Base-by-base conservation (phyloP, 2,329 filamentous ascomycete species). In the Westerdykella aurantiaca region DNA sequence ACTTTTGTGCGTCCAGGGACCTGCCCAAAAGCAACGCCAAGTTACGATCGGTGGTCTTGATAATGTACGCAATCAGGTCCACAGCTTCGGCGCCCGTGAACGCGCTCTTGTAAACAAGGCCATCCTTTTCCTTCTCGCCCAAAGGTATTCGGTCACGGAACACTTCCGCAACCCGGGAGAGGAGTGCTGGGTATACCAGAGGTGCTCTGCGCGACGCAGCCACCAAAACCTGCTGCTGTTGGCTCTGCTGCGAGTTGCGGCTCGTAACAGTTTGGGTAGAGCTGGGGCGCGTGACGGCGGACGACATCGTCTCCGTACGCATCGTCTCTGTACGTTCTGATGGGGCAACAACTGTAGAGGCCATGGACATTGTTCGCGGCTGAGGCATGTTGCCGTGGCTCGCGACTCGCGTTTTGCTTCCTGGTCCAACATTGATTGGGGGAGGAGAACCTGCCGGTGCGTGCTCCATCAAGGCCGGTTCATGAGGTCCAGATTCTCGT, bases 81-180 rank as follows among this genome's bases (percentile, higher is more conserved):
- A 98, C 93, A 16, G 93, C 91, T 66, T 98, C 93, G 18, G 88
- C 86, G 54, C 93, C 93, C 48, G 88, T 95, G 66, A 98, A 98
- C 3, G 91, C 88, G 69, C 93, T 95, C 67, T 95, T 95, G 73
- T 98, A 98, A 2, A 91, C 89, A 48, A 98, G 75, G 44, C 91
- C 91, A 74, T 98, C 96, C 76, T 98, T 98, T 51, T 88, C 89
- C 50, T 90, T 82, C 60, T 97, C 93, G 42, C 85, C 83, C 18
- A 90, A 79, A 18, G 83, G 80, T 39, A 98, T 89, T 66, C 91
- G 85, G 57, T 94, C 88, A 41, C 88, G 83, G 69, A 98, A 97
- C 43, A 88, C 89, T 58, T 94, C 87, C 34, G 87, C 90, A 4
- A 98, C 93, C 42, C 86, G 82, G n/a, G 93, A 97, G 16, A 98